Evolutionary conservation across 1,284 basidiomycete genomes (phyloP).

Genomic region (Agroathelia rolfsii): DNA sequence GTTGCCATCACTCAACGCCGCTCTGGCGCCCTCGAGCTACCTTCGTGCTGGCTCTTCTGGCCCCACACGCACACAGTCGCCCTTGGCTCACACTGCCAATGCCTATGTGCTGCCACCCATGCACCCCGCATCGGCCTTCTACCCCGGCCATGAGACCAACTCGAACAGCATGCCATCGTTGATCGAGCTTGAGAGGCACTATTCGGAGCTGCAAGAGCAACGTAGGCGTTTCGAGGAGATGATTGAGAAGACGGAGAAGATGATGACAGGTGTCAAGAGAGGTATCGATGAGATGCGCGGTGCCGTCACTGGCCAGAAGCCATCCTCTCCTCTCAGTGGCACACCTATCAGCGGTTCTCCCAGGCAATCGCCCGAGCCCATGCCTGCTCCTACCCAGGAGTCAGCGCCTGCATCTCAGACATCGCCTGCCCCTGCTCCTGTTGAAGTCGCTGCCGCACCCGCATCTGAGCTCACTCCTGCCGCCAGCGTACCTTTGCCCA

Average conservation of each 20-base stretch:
- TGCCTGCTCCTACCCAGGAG: background rate
- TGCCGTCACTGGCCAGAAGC: constrained; percentile 1
- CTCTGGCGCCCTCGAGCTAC: constrained; percentile 38
- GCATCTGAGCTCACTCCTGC: too few species aligned
- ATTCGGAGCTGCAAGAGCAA: constrained; percentile 49
- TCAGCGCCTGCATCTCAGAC: constrained; percentile 5
- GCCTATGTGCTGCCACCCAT: constrained; percentile 15
- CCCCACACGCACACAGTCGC: constrained; percentile 63
- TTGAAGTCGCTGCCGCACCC: constrained; percentile 10
- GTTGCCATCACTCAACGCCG: constrained; percentile 45
- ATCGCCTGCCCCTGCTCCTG: constrained; percentile 4
- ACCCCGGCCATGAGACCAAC: constrained; percentile 21
- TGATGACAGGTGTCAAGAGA: constrained; percentile 60
- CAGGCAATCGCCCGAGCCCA: constrained; percentile 1
- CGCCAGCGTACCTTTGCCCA: too few species aligned
- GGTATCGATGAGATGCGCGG: constrained; percentile 63
- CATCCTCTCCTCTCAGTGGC: too few species aligned
- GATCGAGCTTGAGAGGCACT: constrained; percentile 60
- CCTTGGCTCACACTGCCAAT: constrained; percentile 34
- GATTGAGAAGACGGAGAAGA: constrained; percentile 58
- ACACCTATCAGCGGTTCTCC: too few species aligned
- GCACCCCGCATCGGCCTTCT: constrained; percentile 21
- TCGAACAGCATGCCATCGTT: constrained; percentile 37
- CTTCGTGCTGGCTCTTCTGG: constrained; percentile 47
- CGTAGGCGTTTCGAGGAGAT: constrained; percentile 57